These are phyloP conservation scores for Rhodotorula glutinis DNA, from an alignment of 1,284 basidiomycete genomes.

Conservation along the genomic window DNA sequence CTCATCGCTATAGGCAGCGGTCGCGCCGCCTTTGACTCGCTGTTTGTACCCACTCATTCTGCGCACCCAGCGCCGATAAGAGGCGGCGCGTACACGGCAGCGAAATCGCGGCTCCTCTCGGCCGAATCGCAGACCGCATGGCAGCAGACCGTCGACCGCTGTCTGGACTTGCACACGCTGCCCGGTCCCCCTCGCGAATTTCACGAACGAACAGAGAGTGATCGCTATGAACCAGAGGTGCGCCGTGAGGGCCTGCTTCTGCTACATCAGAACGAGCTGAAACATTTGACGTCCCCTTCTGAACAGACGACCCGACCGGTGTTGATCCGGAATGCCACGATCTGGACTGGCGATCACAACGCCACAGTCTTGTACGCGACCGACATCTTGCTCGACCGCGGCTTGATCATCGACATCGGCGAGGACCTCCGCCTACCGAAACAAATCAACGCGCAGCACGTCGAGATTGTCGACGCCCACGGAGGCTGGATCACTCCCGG, in stretches of 20 bases:
- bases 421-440: constrained; percentile 36
- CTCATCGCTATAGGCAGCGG: not conserved
- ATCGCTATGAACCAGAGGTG: constrained; percentile 14
- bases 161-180: constrained; percentile 11
- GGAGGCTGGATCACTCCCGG: constrained; percentile 55
- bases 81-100: too few relatives aligned
- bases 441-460: constrained; percentile 3
- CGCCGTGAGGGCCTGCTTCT: too few relatives aligned
- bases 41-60: too few relatives aligned
- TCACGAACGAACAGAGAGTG: not conserved
- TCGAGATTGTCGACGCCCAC: constrained; percentile 48
- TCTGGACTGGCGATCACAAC: constrained; percentile 72
- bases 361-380: constrained; percentile 58
- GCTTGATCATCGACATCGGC: constrained; percentile 52
- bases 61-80: too few relatives aligned
- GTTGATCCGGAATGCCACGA: constrained; percentile 68
- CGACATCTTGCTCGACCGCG: constrained; percentile 50
- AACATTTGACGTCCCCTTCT: too few relatives aligned
- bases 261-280: too few relatives aligned
- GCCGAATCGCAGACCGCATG: not conserved
- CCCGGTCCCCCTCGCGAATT: constrained; percentile 17
- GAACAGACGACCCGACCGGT: constrained; percentile 18
- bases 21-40: too few relatives aligned
- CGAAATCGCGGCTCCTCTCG: too few relatives aligned
- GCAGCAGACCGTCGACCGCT: constrained; percentile 7